Evolutionary conservation across 257 asterid species (phyloP).

Genomic region (Linderniella brevidens): DNA sequence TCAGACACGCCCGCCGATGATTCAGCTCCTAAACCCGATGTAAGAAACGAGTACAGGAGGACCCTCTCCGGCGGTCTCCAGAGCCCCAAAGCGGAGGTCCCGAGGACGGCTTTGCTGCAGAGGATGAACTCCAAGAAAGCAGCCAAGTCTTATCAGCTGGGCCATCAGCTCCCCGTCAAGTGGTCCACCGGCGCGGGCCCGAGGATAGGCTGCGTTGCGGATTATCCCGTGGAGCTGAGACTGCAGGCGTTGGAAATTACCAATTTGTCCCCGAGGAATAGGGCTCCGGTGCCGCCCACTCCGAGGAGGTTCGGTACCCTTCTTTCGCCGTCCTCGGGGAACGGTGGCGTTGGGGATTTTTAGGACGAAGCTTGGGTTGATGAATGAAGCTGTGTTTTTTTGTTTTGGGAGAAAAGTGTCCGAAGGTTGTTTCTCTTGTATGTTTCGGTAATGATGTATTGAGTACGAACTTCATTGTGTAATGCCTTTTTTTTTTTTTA

Average conservation of each 20-base stretch:
- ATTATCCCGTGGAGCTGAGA: conserved; percentile 49
- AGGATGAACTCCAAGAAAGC: conserved; percentile 49
- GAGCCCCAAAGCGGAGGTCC: conserved; percentile 39
- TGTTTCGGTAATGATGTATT: no score
- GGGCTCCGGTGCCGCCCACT: conserved; percentile 12
- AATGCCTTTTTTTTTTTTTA: no score
- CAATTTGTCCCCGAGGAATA: conserved; percentile 29
- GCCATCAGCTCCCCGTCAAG: conserved; percentile 30
- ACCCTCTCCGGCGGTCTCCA: conserved; percentile 53
- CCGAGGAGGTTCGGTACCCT: conserved; percentile 11
- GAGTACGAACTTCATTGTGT: no score
- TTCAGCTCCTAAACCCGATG: conserved; percentile 12
- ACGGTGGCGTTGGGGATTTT: no score
- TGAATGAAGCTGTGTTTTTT: no score
- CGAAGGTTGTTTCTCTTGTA: no score
- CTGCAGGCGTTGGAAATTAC: conserved; percentile 48
- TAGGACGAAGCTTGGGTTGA: no score
- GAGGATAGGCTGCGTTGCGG: conserved; percentile 53
- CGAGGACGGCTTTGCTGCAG: conserved; percentile 27
- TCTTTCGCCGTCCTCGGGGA: no score
- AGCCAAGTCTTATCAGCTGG: conserved; percentile 46
- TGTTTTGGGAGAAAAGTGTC: no score
- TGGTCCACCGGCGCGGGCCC: conserved; percentile 75
- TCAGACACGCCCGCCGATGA: neutral
- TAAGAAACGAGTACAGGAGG: conserved; percentile 20